A percentile compares a stretch with the other conserved stretches of the same genome.
These are phyloP conservation scores for Backusella circina DNA, from an alignment of 192 early-diverging fungal species.

Conservation along the genomic window DNA sequence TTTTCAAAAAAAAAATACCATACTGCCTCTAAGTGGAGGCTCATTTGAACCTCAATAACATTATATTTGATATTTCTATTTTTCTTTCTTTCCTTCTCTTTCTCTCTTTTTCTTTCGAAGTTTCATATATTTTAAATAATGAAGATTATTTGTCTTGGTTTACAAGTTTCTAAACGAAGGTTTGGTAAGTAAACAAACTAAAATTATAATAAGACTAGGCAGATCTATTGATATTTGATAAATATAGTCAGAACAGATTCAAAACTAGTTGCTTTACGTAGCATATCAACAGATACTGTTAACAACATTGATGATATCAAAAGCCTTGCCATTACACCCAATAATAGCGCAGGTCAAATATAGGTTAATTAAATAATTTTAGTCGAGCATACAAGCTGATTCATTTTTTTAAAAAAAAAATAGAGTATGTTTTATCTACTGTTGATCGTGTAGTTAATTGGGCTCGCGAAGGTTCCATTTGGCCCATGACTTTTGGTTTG, in stretches of 20 bases:
- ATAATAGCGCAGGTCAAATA: constrained; percentile 34
- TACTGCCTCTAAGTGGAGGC: no score
- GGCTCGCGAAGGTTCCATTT: constrained; percentile 88
- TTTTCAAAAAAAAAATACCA: no score
- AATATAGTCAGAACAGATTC: not conserved
- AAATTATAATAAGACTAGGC: not conserved
- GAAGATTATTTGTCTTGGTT: not conserved
- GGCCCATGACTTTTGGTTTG: constrained; percentile 85
- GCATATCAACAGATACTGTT: constrained; percentile 29
- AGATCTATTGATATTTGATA: not conserved
- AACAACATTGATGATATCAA: constrained; percentile 29
- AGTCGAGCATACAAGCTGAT: not conserved
- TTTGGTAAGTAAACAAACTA: constrained; percentile 19
- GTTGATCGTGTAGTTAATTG: constrained; percentile 92
- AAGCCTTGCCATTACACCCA: constrained; percentile 23
- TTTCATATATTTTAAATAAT: no score
- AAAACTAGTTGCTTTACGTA: constrained; percentile 2
- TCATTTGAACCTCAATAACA: no score
- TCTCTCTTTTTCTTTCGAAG: no score
- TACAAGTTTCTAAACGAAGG: constrained; percentile 27
- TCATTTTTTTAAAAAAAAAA: not conserved
- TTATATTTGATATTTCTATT: no score
- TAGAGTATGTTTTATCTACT: constrained; percentile 84
- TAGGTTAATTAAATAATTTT: not conserved
- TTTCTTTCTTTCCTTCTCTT: no score